Evolutionary conservation across 2,329 filamentous ascomycete genomes (phyloP).

Genomic region (Aspergillus latus): DNA sequence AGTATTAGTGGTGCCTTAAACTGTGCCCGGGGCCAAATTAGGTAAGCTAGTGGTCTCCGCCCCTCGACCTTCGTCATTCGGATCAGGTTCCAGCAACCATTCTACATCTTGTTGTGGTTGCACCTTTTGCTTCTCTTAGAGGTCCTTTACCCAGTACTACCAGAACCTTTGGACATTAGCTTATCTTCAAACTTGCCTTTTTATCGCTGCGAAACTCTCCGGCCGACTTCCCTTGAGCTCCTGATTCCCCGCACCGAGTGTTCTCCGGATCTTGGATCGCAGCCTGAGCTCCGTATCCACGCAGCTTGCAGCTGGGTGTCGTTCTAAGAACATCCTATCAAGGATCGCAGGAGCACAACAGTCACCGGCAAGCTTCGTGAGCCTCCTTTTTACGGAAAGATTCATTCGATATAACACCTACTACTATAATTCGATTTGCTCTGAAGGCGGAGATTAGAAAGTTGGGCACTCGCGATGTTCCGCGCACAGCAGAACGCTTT

Average conservation of each 20-base stretch:
- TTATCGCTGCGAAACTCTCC: not conserved
- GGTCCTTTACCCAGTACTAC: not conserved
- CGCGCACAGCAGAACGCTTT: constrained; percentile 66
- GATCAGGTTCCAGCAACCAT: constrained; percentile 26
- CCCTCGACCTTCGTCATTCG: constrained; percentile 19
- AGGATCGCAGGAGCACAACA: not conserved
- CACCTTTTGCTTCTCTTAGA: not conserved
- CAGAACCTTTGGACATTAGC: not conserved
- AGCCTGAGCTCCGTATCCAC: constrained; percentile 8
- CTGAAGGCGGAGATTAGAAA: not conserved
- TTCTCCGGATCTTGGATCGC: constrained; percentile 12
- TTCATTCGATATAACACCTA: not conserved
- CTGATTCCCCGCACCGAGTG: constrained; percentile 16
- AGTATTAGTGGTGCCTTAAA: not conserved
- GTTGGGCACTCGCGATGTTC: constrained; percentile 50
- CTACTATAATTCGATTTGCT: not conserved
- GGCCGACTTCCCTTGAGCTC: not conserved
- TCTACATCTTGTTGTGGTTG: constrained; percentile 4
- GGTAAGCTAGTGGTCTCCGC: constrained; percentile 18
- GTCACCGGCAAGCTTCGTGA: not conserved
- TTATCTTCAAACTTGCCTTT: no score
- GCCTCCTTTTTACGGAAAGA: not conserved
- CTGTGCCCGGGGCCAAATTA: constrained; percentile 9
- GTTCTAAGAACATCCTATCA: not conserved
- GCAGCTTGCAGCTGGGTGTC: constrained; percentile 2